phyloP scores from a whole-genome alignment of 176 grass and related monocot species.

The Aegilops speltoides region DNA sequence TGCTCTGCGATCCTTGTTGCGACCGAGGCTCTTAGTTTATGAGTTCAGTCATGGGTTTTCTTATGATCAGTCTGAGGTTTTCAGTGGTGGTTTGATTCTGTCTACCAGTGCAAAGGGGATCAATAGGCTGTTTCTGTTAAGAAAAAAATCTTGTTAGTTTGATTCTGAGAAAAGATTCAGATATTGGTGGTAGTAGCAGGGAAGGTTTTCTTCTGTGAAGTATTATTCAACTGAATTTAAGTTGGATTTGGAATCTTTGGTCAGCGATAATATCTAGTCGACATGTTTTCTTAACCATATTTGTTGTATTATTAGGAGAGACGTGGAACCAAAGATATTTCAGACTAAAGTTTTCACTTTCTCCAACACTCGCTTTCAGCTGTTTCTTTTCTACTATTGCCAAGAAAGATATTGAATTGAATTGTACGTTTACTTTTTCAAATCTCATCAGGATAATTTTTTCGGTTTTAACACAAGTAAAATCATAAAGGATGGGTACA shows the following conservation, averaged over 20 bases:
- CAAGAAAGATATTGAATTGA: neutral
- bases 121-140: neutral
- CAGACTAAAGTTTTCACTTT: conserved; percentile 9
- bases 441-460: neutral
- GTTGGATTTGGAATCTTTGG: neutral
- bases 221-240: neutral
- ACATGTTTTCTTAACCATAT: conserved; percentile 20
- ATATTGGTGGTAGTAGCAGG: no score
- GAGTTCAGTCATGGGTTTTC: neutral
- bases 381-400: neutral
- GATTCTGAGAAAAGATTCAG: neutral
- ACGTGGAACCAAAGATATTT: conserved; percentile 38
- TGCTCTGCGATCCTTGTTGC: neutral
- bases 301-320: neutral
- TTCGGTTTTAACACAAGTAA: neutral
- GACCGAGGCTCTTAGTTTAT: neutral
- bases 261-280: conserved; percentile 8
- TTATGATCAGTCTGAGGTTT: neutral
- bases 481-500: neutral
- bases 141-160: neutral
- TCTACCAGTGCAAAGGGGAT: neutral
- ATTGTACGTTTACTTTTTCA: neutral
- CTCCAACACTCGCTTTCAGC: neutral
- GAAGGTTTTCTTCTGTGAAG: neutral
- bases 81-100: neutral